A percentile compares a stretch with the other conserved stretches of the same genome.
These are phyloP conservation scores for Hanseniaspora lachancei DNA, from an alignment of 805 yeast species.

Conservation along the genomic window DNA sequence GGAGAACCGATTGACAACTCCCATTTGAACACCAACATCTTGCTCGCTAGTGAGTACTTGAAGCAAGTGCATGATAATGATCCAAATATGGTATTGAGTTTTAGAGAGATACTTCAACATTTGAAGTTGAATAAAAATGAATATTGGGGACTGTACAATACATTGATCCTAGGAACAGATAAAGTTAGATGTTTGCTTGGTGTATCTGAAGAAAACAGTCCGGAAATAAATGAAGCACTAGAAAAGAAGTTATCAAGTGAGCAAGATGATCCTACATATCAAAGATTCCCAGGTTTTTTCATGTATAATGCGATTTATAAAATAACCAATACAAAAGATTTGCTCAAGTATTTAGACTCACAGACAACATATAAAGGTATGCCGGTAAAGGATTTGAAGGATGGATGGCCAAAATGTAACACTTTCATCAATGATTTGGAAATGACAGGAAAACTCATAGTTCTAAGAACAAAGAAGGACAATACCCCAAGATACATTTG, in stretches of 20 bases:
- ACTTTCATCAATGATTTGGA: slow-evolving; percentile 71
- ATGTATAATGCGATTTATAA: slow-evolving; percentile 84
- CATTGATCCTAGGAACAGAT: slow-evolving; percentile 34
- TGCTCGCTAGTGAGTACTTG: slow-evolving; percentile 82
- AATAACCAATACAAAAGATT: slow-evolving; percentile 66
- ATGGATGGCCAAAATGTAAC: slow-evolving; percentile 90
- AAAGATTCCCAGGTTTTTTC: slow-evolving; percentile 24
- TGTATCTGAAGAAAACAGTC: slow-evolving; percentile 58
- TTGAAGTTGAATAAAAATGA: slow-evolving; percentile 40
- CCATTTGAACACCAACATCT: slow-evolving; percentile 67
- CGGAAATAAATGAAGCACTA: slow-evolving; percentile 64
- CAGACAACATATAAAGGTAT: slow-evolving; percentile 49
- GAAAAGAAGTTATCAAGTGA: slow-evolving; percentile 34
- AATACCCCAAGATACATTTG: slow-evolving; percentile 84
- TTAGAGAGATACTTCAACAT: slow-evolving; percentile 61
- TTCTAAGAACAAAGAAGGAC: slow-evolving; percentile 83
- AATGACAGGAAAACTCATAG: slow-evolving; percentile 60
- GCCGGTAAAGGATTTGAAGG: slow-evolving; percentile 36
- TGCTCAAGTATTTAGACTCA: slow-evolving; percentile 56
- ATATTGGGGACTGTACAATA: slow-evolving; percentile 54
- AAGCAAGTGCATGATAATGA: slow-evolving; percentile 28
- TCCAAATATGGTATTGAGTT: slow-evolving; percentile 76
- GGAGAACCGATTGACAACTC: slow-evolving; percentile 4
- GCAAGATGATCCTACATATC: neutral
- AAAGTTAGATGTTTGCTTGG: slow-evolving; percentile 45